Base-by-base conservation (phyloP, 106 monocot genomes). In the Cymbidium sinense region DNA sequence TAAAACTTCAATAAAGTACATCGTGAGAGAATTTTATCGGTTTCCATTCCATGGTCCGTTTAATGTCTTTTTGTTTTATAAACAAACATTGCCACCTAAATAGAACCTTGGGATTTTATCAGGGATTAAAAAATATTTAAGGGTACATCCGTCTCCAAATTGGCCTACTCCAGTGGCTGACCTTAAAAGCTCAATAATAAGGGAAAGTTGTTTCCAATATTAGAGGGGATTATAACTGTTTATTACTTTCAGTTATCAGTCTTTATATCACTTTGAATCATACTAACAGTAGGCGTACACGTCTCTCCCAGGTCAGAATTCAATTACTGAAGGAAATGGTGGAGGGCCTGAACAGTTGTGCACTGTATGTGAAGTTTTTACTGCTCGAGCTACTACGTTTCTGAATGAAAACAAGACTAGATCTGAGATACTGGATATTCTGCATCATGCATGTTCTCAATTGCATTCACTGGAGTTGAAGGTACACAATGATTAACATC, bases 391-490 rank as follows among this genome's bases (percentile, higher is more conserved):
- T 36, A 67, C 84, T 12, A 17, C 77, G 20, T 88, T 85, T 79
- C 76, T 93, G 29, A 27, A 34, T 28, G 76, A 84, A 41, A 93
- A 93, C 70, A 81, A 93, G 81, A 90, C 86, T 23, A 79, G 86
- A 50, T 76, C 71, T 10, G 84, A 88, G 50, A 83, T 93, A 47
- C 50, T 90, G 34, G 74, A 81, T 34, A 54, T 34, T 71, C 84
- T 90, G 75, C 85, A 88, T 84, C 65, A 90, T 74, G 81, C 86
- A 70, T 93, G 90, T 64, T 83, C 88, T 13, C 37, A 75, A 67
- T 36, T 90, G 74, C 81, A 76, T 62, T 70, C 86, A 34, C 82
- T 80, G 33, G 75, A 88, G 43, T 31, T 86, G 41, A 78, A 91
- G 86, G 90, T 91, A 85, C 4, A 28, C 28, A 34, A 31, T 75